phyloP scores from a whole-genome alignment of 164 flowering plant genomes.

The Pachysandra terminalis region DNA sequence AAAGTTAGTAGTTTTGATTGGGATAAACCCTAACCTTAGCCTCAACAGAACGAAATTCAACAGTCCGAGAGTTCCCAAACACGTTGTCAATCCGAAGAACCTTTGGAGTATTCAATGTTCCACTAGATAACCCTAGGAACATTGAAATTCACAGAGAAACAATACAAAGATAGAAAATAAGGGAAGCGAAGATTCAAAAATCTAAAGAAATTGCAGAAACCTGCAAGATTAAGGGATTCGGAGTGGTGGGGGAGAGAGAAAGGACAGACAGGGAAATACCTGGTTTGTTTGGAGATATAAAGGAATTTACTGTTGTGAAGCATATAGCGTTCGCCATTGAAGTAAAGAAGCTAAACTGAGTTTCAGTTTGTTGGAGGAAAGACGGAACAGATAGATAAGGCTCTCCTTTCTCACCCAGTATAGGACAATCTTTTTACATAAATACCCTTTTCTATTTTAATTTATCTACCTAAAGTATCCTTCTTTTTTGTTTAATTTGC shows the following conservation, averaged over 20 bases:
- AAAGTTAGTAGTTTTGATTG: neutral
- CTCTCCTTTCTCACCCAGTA: neutral
- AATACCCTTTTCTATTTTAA: neutral
- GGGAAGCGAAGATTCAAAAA: neutral
- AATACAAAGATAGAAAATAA: neutral
- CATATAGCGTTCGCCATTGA: constrained; percentile 48
- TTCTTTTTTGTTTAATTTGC: no score
- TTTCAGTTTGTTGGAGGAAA: constrained; percentile 5
- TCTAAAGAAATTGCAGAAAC: neutral
- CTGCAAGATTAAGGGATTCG: no score
- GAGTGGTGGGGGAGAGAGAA: constrained; percentile 9
- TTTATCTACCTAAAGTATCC: neutral
- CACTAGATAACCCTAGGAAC: constrained; percentile 30
- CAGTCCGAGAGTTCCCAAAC: constrained; percentile 18
- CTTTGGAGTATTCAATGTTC: constrained; percentile 25
- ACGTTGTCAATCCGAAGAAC: constrained; percentile 22
- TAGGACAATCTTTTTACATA: neutral
- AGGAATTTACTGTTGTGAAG: constrained; percentile 34
- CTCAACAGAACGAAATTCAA: constrained; percentile 33
- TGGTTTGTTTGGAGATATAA: constrained; percentile 34
- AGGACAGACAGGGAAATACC: constrained; percentile 29
- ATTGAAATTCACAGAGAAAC: neutral
- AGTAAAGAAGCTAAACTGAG: neutral
- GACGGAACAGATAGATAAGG: constrained; percentile 27
- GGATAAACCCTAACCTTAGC: constrained; percentile 34